These are phyloP conservation scores for Vaccinium darrowii DNA, from an alignment of 148 eudicot species.

Conservation along the genomic window DNA sequence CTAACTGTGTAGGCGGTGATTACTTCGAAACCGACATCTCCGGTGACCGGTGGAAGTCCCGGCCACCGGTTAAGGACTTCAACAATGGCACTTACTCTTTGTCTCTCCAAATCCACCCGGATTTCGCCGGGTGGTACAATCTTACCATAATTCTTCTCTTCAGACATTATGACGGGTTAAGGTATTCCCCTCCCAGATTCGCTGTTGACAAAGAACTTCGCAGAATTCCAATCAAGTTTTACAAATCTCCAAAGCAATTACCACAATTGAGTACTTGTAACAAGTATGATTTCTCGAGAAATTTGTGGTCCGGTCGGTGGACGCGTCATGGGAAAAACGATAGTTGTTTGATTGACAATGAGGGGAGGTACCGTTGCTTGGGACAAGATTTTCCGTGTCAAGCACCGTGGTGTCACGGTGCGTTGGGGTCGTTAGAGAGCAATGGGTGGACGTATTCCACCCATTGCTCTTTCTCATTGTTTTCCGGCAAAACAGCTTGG, in stretches of 20 bases:
- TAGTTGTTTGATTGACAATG: constrained; percentile 54
- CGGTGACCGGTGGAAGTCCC: constrained; percentile 72
- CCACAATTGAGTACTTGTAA: constrained; percentile 45
- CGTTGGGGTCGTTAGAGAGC: constrained; percentile 75
- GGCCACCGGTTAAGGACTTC: constrained; percentile 70
- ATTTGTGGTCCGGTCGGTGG: constrained; percentile 93
- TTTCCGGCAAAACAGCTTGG: constrained; percentile 57
- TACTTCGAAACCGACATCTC: constrained; percentile 81
- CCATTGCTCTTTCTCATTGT: constrained; percentile 78
- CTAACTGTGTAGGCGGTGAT: constrained; percentile 76
- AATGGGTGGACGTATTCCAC: constrained; percentile 97
- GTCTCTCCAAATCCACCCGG: constrained; percentile 77
- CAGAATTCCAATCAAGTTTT: constrained; percentile 45
- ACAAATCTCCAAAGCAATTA: constrained; percentile 27
- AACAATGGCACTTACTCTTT: constrained; percentile 81
- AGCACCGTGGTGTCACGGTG: constrained; percentile 79
- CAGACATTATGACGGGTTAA: constrained; percentile 71
- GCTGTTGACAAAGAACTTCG: constrained; percentile 59
- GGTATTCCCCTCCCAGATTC: constrained; percentile 61
- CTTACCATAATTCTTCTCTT: constrained; percentile 67
- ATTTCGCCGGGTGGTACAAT: constrained; percentile 72
- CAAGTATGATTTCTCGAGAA: constrained; percentile 50
- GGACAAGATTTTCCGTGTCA: constrained; percentile 54
- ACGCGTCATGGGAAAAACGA: constrained; percentile 78
- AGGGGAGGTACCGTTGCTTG: constrained; percentile 77